Evolutionary conservation across 768 basidiomycete species (phyloP).

Genomic region (Lentinula lateritia): DNA sequence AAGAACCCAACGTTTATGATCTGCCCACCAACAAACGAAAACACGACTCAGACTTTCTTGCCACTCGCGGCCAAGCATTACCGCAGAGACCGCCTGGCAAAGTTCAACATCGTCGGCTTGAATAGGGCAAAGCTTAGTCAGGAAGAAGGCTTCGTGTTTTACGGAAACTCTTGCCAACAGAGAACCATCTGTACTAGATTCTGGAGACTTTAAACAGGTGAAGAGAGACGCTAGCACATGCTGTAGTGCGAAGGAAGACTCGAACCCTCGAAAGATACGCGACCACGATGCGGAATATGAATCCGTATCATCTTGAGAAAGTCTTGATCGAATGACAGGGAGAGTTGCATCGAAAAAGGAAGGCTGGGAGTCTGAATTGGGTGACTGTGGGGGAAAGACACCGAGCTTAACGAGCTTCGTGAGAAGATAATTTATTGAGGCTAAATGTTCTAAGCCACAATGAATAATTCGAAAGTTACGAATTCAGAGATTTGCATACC

Average conservation of each 20-base stretch:
- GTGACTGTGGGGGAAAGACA: constrained; percentile 49
- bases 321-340: constrained; percentile 39
- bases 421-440: constrained; percentile 49
- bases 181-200: constrained; percentile 25
- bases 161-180: constrained; percentile 33
- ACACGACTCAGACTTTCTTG: constrained; percentile 50
- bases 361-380: constrained; percentile 51
- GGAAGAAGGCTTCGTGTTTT: constrained; percentile 55
- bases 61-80: constrained; percentile 58
- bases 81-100: constrained; percentile 43
- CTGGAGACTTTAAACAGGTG: constrained; percentile 31
- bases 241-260: constrained; percentile 48
- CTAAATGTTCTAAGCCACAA: constrained; percentile 26
- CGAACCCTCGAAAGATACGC: constrained; percentile 36
- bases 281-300: constrained; percentile 50
- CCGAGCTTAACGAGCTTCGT: constrained; percentile 66
- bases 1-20: constrained; percentile 22
- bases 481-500: constrained; percentile 30
- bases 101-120: constrained; percentile 38
- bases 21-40: constrained; percentile 66
- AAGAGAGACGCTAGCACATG: constrained; percentile 58
- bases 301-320: constrained; percentile 18
- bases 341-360: constrained; percentile 62
- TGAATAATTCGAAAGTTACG: constrained; percentile 7
- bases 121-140: constrained; percentile 46